Evolutionary conservation across 2,329 filamentous ascomycete species (phyloP).

Genomic region (Trichoderma lentiforme): DNA sequence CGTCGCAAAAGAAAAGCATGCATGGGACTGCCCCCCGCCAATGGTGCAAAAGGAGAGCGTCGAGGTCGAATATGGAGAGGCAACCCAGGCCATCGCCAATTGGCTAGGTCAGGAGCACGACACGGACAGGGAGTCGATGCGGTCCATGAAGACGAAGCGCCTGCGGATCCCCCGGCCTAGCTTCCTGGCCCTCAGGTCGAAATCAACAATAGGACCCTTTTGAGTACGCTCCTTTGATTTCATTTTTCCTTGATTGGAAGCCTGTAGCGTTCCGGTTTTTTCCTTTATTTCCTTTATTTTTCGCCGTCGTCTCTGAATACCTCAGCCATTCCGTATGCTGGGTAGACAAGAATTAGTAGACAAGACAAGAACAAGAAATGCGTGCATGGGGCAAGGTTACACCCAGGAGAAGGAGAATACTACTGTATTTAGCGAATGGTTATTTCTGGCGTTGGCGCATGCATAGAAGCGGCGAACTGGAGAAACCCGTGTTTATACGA

Average conservation of each 20-base stretch:
- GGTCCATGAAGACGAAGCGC: conserved; percentile 34
- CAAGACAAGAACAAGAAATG: not conserved
- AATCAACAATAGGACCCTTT: conserved; percentile 29
- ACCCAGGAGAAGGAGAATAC: conserved; percentile 5
- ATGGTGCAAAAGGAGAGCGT: conserved; percentile 44
- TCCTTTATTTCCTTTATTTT: not conserved
- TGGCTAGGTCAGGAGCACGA: conserved; percentile 42
- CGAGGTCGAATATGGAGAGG: conserved; percentile 44
- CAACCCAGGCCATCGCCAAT: conserved; percentile 38
- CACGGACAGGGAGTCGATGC: conserved; percentile 35
- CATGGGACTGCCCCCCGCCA: conserved; percentile 48
- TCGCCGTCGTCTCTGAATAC: not conserved
- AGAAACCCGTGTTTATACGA: not conserved
- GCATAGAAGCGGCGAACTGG: conserved; percentile 4
- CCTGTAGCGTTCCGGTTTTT: not conserved
- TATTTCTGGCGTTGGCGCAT: not conserved
- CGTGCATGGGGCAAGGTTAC: not conserved
- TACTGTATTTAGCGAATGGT: not conserved
- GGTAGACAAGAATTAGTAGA: conserved; percentile 2
- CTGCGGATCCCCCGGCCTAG: conserved; percentile 32
- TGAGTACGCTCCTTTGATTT: not conserved
- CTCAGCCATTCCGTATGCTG: not conserved
- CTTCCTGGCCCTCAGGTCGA: conserved; percentile 30
- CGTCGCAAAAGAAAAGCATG: conserved; percentile 45
- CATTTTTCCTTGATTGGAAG: not conserved